These are phyloP conservation scores for Linum usitatissimum DNA, from an alignment of 345 rosid species.

Conservation along the genomic window DNA sequence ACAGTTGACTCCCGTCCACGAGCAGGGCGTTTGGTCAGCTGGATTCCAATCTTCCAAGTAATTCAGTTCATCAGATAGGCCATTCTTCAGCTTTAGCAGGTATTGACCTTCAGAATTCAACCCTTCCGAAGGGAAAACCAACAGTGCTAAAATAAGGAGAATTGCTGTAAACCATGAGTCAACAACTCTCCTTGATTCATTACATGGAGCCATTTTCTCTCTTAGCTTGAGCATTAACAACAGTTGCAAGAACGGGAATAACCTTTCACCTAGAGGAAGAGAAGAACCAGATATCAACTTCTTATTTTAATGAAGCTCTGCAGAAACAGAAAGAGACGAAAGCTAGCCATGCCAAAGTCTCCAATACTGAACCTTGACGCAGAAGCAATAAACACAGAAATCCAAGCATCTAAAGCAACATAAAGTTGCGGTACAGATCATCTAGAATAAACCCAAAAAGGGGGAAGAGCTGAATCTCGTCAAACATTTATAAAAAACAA, in stretches of 20 bases:
- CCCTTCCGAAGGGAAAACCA: constrained; percentile 13
- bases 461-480: not conserved
- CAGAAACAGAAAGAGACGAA: not conserved
- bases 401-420: constrained; percentile 1
- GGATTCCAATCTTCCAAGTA: constrained; percentile 48
- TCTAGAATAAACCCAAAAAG: not conserved
- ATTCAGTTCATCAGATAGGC: constrained; percentile 35
- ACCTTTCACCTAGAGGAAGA: not conserved
- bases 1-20: constrained; percentile 59
- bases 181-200: constrained; percentile 16
- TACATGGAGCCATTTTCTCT: constrained; percentile 16
- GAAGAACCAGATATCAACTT: constrained; percentile 6
- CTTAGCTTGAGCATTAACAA: constrained; percentile 10
- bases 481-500: not conserved
- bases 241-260: not conserved
- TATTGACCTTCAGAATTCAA: constrained; percentile 21
- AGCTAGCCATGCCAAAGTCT: not conserved
- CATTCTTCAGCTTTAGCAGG: constrained; percentile 24
- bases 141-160: constrained; percentile 14
- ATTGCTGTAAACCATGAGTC: constrained; percentile 25
- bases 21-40: constrained; percentile 47
- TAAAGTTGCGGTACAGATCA: not conserved
- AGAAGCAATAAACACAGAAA: constrained; percentile 6
- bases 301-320: not conserved
- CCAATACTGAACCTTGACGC: not conserved